Percentiles rank a stretch among this genome's conserved stretches.
These are phyloP conservation scores for Oropetium thomaeum DNA, from an alignment of 176 grass and related monocot species.

Conservation along the genomic window DNA sequence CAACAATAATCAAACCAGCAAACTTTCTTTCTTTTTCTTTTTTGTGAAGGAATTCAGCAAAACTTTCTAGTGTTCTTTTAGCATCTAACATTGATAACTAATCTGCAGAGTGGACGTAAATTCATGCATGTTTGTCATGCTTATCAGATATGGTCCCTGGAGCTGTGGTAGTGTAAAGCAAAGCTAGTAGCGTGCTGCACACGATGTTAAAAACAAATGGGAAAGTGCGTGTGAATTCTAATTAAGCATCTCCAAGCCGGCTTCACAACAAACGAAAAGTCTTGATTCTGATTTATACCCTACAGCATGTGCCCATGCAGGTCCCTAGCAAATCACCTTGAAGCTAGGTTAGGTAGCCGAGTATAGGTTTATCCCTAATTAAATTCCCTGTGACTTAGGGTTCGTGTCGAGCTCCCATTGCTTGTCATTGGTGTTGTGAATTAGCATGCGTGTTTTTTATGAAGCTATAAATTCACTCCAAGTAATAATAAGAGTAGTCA, in stretches of 20 bases:
- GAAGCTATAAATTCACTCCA: not conserved
- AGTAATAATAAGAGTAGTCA: not conserved
- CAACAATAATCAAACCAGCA: too few species aligned
- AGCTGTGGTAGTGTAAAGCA: conserved; percentile 7
- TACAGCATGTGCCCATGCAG: not conserved
- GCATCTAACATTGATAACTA: not conserved
- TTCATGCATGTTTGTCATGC: not conserved
- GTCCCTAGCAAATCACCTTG: not conserved
- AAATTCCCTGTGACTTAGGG: not conserved
- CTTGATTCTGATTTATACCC: not conserved
- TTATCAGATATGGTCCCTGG: not conserved
- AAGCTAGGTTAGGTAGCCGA: not conserved
- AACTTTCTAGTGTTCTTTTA: too few species aligned
- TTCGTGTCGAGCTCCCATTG: not conserved
- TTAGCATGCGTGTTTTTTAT: not conserved
- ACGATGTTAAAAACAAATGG: not conserved
- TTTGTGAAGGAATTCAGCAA: too few species aligned
- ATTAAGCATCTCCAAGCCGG: conserved; percentile 18
- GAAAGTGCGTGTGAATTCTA: not conserved
- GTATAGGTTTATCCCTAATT: not conserved
- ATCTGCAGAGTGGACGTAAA: too few species aligned
- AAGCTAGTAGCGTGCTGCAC: not conserved
- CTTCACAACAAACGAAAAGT: not conserved
- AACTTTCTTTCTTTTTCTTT: too few species aligned
- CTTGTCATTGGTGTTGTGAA: not conserved